Evolutionary conservation across 257 asterid genomes (phyloP), one percentile per base, ranked within the genome.

Genomic region (Ligustrum vulgare): DNA sequence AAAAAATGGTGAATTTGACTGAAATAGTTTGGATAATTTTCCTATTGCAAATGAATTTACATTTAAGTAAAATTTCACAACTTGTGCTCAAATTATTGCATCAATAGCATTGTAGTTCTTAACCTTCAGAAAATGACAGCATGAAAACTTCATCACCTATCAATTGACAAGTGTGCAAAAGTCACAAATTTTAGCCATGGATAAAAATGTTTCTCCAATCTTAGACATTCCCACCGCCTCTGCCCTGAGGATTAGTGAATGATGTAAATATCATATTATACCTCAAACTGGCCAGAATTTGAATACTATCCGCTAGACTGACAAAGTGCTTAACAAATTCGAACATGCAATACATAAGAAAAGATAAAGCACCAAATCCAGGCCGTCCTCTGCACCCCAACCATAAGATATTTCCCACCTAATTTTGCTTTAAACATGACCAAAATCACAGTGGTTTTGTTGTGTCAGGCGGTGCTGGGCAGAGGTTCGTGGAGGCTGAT

Each of bases 401-500:
- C 34, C 64, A n/a, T n/a, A n/a, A n/a, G n/a, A n/a, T n/a, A n/a
- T 32, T 35, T 39, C 47, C 31, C 23, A 11, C 64, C 0, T 67
- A 16, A 22, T 64, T 60, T 72, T 76, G 20, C 58, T 16, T 47
- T 3, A 67, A 67, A 11, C 56, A 87, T 87, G 91, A 67, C 11
- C 67, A 79, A 80, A 36, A 36, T 81, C 4, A 73, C 84, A 70
- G 79, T 80, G 68, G 77, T 80, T 82, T 79, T 83, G 80, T 62
- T 83, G 75, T 78, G 78, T 76, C 80, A 79, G 67, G 32, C 71
- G 35, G 35, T 78, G 64, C 49, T 74, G 65, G 80, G 64, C 66
- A 80, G 76, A 31, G 58, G 78, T 5, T 43, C 63, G 31, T 78
- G 76, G 32, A 16, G 60, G 28, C 77, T 47, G 32, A 71, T 74